Evolutionary conservation across 1,284 basidiomycete species (phyloP).

Genomic region (Ceratobasidium sp.): DNA sequence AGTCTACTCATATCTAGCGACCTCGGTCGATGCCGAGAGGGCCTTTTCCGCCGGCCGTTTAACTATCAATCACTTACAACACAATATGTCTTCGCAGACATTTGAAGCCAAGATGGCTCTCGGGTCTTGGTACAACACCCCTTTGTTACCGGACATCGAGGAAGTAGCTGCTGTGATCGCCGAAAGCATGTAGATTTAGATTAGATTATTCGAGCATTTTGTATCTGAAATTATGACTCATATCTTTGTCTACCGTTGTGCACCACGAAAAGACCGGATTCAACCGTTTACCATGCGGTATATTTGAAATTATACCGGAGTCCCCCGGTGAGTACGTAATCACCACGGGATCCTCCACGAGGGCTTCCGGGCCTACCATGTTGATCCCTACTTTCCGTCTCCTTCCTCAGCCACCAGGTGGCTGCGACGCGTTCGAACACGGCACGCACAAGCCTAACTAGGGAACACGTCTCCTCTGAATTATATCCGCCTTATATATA

Average conservation of each 20-base stretch:
- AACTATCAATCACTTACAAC: conserved; percentile 9
- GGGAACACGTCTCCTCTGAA: no score
- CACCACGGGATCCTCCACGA: no score
- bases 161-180: background rate
- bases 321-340: no score
- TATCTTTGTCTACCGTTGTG: no score
- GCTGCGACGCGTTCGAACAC: conserved; percentile 8
- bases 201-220: background rate
- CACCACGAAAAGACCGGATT: no score
- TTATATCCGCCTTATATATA: no score
- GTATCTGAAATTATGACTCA: no score
- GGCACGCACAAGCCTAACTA: background rate
- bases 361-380: no score
- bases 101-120: conserved; percentile 21
- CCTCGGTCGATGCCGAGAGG: conserved; percentile 3
- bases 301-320: no score
- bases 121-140: background rate
- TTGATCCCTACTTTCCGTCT: background rate
- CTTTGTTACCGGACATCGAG: background rate
- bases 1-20: background rate
- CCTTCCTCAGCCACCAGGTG: conserved; percentile 6
- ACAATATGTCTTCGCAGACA: conserved; percentile 13
- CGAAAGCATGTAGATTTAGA: background rate
- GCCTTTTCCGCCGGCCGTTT: conserved; percentile 16
- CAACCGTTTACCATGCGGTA: no score